Percentiles rank a stretch among this genome's conserved stretches.
Conservation (phyloP, 139 green algal genomes). For the Picochlorum sp. region DNA sequence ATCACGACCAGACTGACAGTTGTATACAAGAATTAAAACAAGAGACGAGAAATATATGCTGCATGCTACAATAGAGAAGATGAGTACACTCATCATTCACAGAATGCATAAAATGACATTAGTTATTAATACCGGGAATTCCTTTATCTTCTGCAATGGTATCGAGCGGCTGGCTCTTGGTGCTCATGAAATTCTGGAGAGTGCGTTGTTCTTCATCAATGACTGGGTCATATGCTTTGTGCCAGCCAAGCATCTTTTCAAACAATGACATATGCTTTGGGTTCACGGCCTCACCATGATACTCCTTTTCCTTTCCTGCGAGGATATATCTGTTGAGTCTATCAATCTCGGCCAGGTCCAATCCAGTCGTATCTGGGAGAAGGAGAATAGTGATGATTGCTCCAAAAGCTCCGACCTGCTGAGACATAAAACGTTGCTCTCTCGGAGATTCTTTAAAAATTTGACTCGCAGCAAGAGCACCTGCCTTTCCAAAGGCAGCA, state of each 20-base stretch:
- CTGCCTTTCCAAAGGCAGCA: slow-evolving; percentile 47
- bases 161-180: no score
- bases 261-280: slow-evolving; percentile 50
- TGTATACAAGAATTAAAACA: no score
- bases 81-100: no score
- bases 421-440: slow-evolving; percentile 37
- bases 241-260: slow-evolving; percentile 31
- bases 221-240: slow-evolving; percentile 31
- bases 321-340: slow-evolving; percentile 28
- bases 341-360: slow-evolving; percentile 56
- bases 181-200: slow-evolving; percentile 11
- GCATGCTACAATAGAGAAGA: no score
- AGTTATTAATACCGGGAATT: no score
- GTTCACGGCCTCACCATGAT: slow-evolving; percentile 49
- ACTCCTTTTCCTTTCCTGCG: slow-evolving; percentile 13
- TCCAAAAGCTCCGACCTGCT: slow-evolving; percentile 29
- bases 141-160: no score
- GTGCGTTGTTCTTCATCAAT: slow-evolving; percentile 25
- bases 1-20: no score
- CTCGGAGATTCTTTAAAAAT: slow-evolving; percentile 25
- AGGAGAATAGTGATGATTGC: slow-evolving; percentile 45
- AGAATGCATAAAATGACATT: no score
- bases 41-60: no score
- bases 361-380: slow-evolving; percentile 47
- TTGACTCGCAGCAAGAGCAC: slow-evolving; percentile 37